Evolutionary conservation across 441 rosid species (phyloP).

Genomic region (Gossypium davidsonii): DNA sequence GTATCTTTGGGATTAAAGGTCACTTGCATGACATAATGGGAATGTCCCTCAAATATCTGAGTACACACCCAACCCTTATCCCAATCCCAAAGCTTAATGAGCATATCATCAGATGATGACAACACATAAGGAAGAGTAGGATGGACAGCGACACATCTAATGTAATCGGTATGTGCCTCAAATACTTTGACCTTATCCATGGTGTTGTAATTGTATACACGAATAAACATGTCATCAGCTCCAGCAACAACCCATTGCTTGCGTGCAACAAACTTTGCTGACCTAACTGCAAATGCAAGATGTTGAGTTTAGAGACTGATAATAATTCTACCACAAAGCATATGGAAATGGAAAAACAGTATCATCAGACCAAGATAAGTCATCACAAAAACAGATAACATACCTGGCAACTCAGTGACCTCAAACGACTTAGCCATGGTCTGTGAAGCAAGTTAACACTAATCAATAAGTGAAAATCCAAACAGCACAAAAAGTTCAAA

Average conservation of each 20-base stretch:
- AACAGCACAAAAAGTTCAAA: background rate
- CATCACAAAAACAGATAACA: slow-evolving; percentile 4
- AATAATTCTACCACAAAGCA: background rate
- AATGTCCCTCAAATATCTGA: slow-evolving; percentile 76
- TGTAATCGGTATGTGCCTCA: slow-evolving; percentile 82
- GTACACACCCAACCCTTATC: slow-evolving; percentile 86
- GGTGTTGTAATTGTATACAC: slow-evolving; percentile 68
- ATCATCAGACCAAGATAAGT: slow-evolving; percentile 2
- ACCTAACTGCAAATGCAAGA: slow-evolving; percentile 48
- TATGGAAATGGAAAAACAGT: background rate
- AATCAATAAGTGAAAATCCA: background rate
- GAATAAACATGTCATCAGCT: slow-evolving; percentile 67
- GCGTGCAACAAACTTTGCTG: slow-evolving; percentile 66
- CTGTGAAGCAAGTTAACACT: slow-evolving; percentile 30
- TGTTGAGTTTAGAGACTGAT: slow-evolving; percentile 16
- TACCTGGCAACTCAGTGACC: slow-evolving; percentile 67
- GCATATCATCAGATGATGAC: slow-evolving; percentile 87
- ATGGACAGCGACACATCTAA: slow-evolving; percentile 67
- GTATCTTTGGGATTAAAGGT: slow-evolving; percentile 65
- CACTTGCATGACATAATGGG: slow-evolving; percentile 87
- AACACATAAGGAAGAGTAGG: slow-evolving; percentile 72
- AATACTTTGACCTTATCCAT: slow-evolving; percentile 75
- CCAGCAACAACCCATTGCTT: slow-evolving; percentile 78
- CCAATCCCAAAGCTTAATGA: slow-evolving; percentile 94
- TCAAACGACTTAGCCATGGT: slow-evolving; percentile 53